Conservation (phyloP, 768 basidiomycete genomes). For the Tylopilus sp. region DNA sequence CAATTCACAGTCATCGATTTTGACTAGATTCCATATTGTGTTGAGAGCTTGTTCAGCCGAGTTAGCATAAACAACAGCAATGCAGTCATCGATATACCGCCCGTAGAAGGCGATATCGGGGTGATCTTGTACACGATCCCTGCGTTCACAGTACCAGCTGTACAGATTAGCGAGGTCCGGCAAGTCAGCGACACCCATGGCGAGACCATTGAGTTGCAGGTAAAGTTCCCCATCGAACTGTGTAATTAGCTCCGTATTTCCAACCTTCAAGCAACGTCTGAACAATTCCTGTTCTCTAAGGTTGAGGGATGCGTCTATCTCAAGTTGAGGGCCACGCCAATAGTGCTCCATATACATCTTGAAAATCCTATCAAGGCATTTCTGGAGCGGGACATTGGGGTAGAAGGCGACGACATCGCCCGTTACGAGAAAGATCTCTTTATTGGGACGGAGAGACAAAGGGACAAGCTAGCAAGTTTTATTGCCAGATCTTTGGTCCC, state of each 20-base stretch:
- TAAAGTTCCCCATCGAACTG: background rate
- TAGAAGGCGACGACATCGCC: no score
- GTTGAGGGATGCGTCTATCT: no score
- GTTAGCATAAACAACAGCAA: background rate
- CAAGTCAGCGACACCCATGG: conserved; percentile 10
- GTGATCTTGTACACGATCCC: background rate
- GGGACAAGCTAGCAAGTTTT: background rate
- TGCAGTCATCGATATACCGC: background rate
- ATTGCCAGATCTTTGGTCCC: conserved; percentile 11
- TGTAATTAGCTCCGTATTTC: no score
- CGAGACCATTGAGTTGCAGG: background rate
- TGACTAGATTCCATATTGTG: no score
- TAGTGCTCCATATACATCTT: background rate
- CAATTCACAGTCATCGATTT: conserved; percentile 8
- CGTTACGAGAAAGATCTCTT: background rate
- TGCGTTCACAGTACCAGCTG: background rate
- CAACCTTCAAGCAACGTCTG: no score
- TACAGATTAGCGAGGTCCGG: conserved; percentile 15
- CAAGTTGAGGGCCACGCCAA: no score
- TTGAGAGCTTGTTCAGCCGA: no score
- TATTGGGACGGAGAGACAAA: no score
- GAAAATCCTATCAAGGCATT: no score
- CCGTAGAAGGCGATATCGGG: conserved; percentile 1
- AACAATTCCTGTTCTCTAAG: background rate
- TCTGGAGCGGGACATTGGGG: no score